Evolutionary conservation across 2,329 filamentous ascomycete genomes (phyloP).

Genomic region (Cercospora zeae-maydis): DNA sequence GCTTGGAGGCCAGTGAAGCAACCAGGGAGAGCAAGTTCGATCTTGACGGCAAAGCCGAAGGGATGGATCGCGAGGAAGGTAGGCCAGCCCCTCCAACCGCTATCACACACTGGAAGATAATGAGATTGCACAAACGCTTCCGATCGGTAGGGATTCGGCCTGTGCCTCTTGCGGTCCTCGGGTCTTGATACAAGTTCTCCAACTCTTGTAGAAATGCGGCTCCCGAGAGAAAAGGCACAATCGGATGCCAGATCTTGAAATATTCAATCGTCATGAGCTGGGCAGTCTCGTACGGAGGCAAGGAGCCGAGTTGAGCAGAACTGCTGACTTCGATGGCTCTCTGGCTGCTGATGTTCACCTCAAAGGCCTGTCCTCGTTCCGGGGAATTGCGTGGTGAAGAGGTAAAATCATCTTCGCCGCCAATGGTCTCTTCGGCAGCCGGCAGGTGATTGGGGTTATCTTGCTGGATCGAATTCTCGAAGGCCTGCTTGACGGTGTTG

Average conservation of each 20-base stretch:
- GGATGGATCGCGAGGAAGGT: slow-evolving; percentile 25
- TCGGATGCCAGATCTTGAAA: slow-evolving; percentile 52
- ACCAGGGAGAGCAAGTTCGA: slow-evolving; percentile 40
- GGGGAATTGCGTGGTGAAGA: slow-evolving; percentile 22
- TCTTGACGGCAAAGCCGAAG: slow-evolving; percentile 35
- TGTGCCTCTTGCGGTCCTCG: slow-evolving; percentile 30
- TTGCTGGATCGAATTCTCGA: slow-evolving; percentile 36
- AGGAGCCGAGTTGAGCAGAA: slow-evolving; percentile 23
- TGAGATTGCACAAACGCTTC: slow-evolving; percentile 32
- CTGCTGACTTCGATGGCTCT: slow-evolving; percentile 20
- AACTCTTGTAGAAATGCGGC: slow-evolving; percentile 48
- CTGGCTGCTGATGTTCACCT: slow-evolving; percentile 19
- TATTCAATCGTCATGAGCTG: slow-evolving; percentile 48
- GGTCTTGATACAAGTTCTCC: slow-evolving; percentile 42
- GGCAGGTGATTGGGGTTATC: slow-evolving; percentile 12
- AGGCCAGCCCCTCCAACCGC: slow-evolving; percentile 41
- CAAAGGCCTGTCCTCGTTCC: slow-evolving; percentile 18
- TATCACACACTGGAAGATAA: slow-evolving; percentile 52
- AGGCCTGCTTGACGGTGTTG: slow-evolving; percentile 53
- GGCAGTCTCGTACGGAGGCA: slow-evolving; percentile 35
- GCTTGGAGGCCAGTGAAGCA: slow-evolving; percentile 39
- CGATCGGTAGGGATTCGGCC: slow-evolving; percentile 22
- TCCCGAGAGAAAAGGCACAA: slow-evolving; percentile 53
- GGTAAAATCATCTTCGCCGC: slow-evolving; percentile 24
- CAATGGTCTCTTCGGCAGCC: slow-evolving; percentile 24